Conservation (phyloP, 352 stramenopile species). For the Phytophthora hibernalis region DNA sequence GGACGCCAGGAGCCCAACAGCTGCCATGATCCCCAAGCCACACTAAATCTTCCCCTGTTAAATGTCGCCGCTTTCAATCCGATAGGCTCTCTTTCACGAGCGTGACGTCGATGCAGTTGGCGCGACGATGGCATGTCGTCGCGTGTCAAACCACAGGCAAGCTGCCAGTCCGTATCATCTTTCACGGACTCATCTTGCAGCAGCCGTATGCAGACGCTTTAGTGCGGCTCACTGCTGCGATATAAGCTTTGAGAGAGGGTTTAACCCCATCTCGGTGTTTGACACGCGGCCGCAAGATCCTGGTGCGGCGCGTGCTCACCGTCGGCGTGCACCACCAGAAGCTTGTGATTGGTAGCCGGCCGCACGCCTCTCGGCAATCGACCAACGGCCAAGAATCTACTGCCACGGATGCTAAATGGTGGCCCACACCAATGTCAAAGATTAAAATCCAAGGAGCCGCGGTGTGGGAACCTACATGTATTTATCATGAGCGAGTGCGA, state of each 20-base stretch:
- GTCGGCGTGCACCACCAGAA: slow-evolving; percentile 1
- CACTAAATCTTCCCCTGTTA: background rate
- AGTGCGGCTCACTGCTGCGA: background rate
- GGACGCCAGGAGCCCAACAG: too few relatives aligned
- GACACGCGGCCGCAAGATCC: background rate
- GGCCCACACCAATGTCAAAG: too few relatives aligned
- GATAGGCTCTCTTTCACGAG: background rate
- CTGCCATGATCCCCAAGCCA: background rate
- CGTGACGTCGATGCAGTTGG: background rate
- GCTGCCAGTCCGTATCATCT: background rate
- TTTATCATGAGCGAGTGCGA: too few relatives aligned
- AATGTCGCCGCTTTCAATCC: background rate
- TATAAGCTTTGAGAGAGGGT: background rate
- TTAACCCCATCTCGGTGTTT: background rate
- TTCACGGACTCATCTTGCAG: background rate
- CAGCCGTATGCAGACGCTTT: background rate
- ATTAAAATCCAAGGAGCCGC: too few relatives aligned
- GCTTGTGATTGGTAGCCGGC: background rate
- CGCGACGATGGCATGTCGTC: background rate
- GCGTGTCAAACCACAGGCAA: background rate
- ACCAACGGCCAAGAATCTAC: too few relatives aligned
- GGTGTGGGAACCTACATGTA: too few relatives aligned
- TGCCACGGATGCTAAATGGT: too few relatives aligned
- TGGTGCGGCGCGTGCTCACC: too few relatives aligned
- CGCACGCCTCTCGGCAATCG: too few relatives aligned